Evolutionary conservation across 2,329 filamentous ascomycete species (phyloP), one percentile per base, ranked within the genome.

Genomic region (Exophiala aquamarina): DNA sequence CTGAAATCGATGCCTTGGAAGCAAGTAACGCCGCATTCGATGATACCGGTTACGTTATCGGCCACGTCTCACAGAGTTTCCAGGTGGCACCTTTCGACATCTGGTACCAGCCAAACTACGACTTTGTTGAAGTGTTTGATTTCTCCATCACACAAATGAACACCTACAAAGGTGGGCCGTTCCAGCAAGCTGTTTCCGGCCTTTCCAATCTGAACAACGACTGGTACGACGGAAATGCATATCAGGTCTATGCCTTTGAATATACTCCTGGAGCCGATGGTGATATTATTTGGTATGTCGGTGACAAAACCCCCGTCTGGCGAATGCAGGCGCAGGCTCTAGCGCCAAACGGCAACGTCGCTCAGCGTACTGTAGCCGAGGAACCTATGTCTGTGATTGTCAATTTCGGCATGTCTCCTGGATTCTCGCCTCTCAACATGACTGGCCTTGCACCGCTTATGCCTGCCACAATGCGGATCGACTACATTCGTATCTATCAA

Each of bases 1-100:
- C 85, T 0, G 84, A 88, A 71, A 86, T 88, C 51, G 84, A 88
- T 74, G 82, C 77, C 10, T 70, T 88, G 33, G 84, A 88, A 72
- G 84, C 81, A n/a, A 84, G 77, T 56, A 79, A 82, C 11, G 69
- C 66, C 4, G 70, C 72, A 14, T 59, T 83, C 18, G 74, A 77
- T 31, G 68, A 70, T n/a, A 62, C 72, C 15, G 70, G 68, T 23
- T 72, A 71, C n/a, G 71, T 70, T 26, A 73, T 84, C 39, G 83
- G 83, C 36, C 70, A 73, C 15, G 84, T 81, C 2, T 86, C 84
- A 5, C 82, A 87, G 58, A 83, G 79, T 63, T 76, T 79, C 60
- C 83, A 87, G 59, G 73, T 82, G 48, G 84, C 84, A 1, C 84
- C 84, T 2, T 87, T 87, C 56, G 84, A 88, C 60, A 72, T 83